Conservation (phyloP, 176 grass and related monocot genomes). For the Oryza brachyantha region DNA sequence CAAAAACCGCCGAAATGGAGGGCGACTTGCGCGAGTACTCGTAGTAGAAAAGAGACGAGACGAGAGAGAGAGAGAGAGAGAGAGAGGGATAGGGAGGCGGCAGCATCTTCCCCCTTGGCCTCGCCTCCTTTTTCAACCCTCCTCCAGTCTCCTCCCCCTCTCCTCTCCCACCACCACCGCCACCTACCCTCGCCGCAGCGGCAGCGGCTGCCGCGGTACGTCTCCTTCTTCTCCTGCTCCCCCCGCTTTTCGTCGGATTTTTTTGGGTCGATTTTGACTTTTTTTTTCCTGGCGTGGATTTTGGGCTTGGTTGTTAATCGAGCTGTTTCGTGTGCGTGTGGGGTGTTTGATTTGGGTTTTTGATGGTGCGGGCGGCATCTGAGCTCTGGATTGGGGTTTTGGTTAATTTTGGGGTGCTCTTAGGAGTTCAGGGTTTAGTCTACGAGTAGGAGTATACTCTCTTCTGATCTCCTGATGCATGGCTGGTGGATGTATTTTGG, state of each 20-base stretch:
- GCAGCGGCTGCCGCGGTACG: constrained; percentile 2
- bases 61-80: not conserved
- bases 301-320: not conserved
- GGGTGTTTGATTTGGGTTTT: not conserved
- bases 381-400: not conserved
- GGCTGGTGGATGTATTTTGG: not conserved
- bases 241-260: not conserved
- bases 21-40: constrained; percentile 22
- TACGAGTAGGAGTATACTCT: not conserved
- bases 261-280: not conserved
- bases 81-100: not conserved
- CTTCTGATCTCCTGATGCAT: not conserved
- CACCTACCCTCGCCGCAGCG: not conserved
- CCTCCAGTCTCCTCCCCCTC: not conserved
- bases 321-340: not conserved
- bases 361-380: not conserved
- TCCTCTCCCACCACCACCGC: not conserved
- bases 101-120: not conserved
- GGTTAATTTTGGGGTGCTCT: not conserved
- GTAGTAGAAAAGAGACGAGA: not conserved
- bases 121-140: constrained; percentile 10
- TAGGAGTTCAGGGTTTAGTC: constrained; percentile 7
- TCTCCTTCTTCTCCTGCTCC: not conserved
- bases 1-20: constrained; percentile 9
- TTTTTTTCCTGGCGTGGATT: not conserved